Base-by-base conservation (phyloP, 75 land plant species). In the Picea glauca region DNA sequence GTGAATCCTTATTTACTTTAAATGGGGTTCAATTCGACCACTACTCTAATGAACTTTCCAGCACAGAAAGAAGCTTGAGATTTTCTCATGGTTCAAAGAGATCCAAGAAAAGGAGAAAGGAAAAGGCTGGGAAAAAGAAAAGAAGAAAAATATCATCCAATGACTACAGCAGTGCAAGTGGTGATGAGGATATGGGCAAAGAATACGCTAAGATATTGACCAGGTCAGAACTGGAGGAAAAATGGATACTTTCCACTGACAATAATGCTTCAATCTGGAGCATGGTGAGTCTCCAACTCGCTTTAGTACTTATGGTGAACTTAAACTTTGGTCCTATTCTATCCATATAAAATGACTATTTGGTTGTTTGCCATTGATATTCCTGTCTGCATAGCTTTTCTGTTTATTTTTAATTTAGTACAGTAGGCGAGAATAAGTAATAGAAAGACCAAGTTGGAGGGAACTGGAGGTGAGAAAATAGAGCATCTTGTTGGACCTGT, bases 191-290 rank as follows among this genome's bases (percentile, higher is more conserved):
- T n/a, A 23, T 73, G 23, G 89, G 76, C 38, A 75, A 81, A 40
- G 88, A 79, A 46, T 75, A 46, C 33, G 58, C 79, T 40, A 40
- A 26, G 76, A 50, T 50, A 50, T 50, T 50, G 56, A 50, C 11
- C 11, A 35, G 18, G 38, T 75, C n/a, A 66, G 80, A 80, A 76
- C 78, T 5, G 26, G 67, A 30, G 77, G 76, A 33, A 80, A 77
- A 58, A 82, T 95, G 98, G 98, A 78, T 78, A 58, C 92, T 95
- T 38, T 87, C 93, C 43, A 86, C 86, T 65, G 98, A 95, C 78
- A 80, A 76, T 1, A 93, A 80, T 79, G 81, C 87, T 62, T 78
- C 76, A 62, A 50, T 76, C 23, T 89, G 93, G 93, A 85, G 72
- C 76, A 83, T 13, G 76, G 93, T 91, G 83, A 43, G 88, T 59